Evolutionary conservation across 1,284 basidiomycete species (phyloP).

Genomic region (Ceratobasidium sp.): DNA sequence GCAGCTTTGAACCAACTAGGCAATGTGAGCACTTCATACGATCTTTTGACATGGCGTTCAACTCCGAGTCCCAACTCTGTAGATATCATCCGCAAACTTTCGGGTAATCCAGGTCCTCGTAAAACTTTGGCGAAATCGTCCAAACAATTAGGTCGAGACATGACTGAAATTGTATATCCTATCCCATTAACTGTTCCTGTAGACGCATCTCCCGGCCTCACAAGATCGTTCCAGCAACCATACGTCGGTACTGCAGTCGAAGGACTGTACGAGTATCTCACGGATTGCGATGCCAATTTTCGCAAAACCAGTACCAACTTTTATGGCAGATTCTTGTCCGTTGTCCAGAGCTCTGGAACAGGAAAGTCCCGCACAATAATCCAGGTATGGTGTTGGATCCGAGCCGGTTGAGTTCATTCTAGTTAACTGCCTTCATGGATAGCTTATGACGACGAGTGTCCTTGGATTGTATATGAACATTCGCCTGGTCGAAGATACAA

Average conservation of each 20-base stretch:
- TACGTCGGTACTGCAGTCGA: neutral
- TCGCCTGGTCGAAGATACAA: neutral
- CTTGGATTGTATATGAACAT: constrained; percentile 12
- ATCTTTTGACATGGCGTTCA: neutral
- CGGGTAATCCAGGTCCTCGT: neutral
- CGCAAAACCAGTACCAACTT: neutral
- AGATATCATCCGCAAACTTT: neutral
- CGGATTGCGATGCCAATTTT: neutral
- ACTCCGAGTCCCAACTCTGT: neutral
- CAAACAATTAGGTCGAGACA: neutral
- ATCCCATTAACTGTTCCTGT: neutral
- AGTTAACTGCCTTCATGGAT: neutral
- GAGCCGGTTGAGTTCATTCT: neutral
- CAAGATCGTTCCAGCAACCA: neutral
- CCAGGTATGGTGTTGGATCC: constrained; percentile 1
- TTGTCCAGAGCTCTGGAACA: constrained; percentile 22
- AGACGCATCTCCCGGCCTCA: neutral
- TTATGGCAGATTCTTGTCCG: constrained; percentile 4
- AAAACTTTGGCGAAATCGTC: neutral
- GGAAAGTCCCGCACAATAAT: constrained; percentile 16
- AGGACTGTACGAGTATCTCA: constrained; percentile 1
- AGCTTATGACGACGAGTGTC: neutral
- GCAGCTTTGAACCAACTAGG: too few species aligned
- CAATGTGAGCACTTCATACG: too few species aligned
- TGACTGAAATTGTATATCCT: neutral